A percentile compares a stretch with the other conserved stretches of the same genome.
These are phyloP conservation scores for Sporisorium sorghi DNA, from an alignment of 1,284 basidiomycete species.

Conservation along the genomic window DNA sequence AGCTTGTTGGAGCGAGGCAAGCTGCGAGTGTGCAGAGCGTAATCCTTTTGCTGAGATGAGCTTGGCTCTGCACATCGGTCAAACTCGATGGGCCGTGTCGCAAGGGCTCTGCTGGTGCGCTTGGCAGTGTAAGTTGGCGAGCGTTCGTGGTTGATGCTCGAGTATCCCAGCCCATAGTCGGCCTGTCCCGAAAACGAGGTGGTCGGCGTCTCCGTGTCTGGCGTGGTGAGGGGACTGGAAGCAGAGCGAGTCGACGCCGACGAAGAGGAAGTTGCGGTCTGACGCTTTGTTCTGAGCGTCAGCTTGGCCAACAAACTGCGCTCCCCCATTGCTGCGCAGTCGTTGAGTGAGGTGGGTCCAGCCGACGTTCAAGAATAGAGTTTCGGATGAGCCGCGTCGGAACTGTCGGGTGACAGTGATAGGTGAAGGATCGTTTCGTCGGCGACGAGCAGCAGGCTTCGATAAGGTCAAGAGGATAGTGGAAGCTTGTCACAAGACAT, in stretches of 20 bases:
- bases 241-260: conserved; percentile 14
- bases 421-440: neutral
- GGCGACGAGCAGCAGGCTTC: neutral
- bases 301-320: conserved; percentile 36
- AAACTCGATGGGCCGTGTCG: conserved; percentile 18
- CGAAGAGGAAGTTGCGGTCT: conserved; percentile 9
- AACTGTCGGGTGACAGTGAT: conserved; percentile 4
- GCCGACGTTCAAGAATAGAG: neutral
- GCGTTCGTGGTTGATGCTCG: conserved; percentile 40
- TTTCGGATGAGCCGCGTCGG: neutral
- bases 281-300: conserved; percentile 26
- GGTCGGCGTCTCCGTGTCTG: conserved; percentile 16
- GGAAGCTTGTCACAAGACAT: conserved; percentile 6
- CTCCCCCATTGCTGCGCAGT: conserved; percentile 21
- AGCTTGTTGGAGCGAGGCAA: conserved; percentile 18
- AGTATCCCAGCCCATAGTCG: conserved; percentile 44
- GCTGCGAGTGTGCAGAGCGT: conserved; percentile 4
- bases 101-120: conserved; percentile 9
- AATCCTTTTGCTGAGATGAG: neutral
- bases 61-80: conserved; percentile 26
- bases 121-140: conserved; percentile 17
- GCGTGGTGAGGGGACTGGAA: conserved; percentile 5
- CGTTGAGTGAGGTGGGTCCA: neutral
- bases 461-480: no score
- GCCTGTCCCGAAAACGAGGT: conserved; percentile 22